Conservation (phyloP, 2,329 filamentous ascomycete species). For the Cercospora zeae-maydis region DNA sequence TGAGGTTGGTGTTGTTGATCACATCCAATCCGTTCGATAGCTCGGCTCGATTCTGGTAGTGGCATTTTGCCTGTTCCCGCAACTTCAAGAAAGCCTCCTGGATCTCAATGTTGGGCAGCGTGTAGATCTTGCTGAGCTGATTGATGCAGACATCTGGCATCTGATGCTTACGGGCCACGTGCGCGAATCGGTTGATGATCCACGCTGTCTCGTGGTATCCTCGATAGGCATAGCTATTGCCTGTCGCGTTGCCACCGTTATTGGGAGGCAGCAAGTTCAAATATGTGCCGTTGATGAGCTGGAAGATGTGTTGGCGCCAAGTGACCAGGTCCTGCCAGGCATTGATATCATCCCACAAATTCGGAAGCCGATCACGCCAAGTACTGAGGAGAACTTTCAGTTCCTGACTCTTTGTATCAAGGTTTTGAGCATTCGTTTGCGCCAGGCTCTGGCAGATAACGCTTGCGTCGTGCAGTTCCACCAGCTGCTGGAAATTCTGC, state of each 20-base stretch:
- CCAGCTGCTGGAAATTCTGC: slow-evolving; percentile 96
- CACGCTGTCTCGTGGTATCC: slow-evolving; percentile 98
- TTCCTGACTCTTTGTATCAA: slow-evolving; percentile 93
- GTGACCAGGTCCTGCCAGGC: slow-evolving; percentile 99
- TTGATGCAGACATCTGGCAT: slow-evolving; percentile 96
- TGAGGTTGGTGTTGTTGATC: slow-evolving; percentile 99
- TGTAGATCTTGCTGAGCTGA: slow-evolving; percentile 96
- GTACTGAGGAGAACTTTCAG: slow-evolving; percentile 89
- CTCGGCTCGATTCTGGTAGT: slow-evolving; percentile 93
- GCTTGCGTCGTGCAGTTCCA: slow-evolving; percentile 95
- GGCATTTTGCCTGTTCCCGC: slow-evolving; percentile 96
- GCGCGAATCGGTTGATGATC: slow-evolving; percentile 99
- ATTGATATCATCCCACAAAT: slow-evolving; percentile 99
- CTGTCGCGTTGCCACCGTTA: slow-evolving; percentile 70
- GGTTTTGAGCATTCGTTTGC: slow-evolving; percentile 75
- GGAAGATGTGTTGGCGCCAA: slow-evolving; percentile 98
- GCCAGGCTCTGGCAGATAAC: slow-evolving; percentile 91
- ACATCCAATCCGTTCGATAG: slow-evolving; percentile 91
- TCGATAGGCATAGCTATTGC: slow-evolving; percentile 91
- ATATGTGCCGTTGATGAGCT: slow-evolving; percentile 92
- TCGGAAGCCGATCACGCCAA: slow-evolving; percentile 92
- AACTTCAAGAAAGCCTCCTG: slow-evolving; percentile 98
- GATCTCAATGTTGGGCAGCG: slow-evolving; percentile 97
- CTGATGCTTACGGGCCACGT: slow-evolving; percentile 94
- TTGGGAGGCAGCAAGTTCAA: slow-evolving; percentile 76